Base-by-base conservation (phyloP, 2,329 filamentous ascomycete species). In the Colletotrichum filicis region DNA sequence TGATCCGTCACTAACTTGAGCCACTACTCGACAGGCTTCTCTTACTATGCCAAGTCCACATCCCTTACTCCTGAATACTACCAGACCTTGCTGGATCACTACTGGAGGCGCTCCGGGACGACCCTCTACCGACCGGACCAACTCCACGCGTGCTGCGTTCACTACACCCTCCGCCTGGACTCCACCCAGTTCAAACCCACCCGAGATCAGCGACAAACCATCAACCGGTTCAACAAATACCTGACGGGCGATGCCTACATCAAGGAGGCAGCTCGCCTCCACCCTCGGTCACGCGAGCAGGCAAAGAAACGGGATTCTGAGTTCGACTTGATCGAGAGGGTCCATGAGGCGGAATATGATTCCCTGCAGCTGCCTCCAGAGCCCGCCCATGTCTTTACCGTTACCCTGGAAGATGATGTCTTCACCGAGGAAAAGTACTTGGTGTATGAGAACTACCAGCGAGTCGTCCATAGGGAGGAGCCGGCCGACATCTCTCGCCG, bases 141-240 rank as follows among this genome's bases (percentile, higher is more conserved):
- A 78, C 88, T 89, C 71, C 87, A 91, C 69, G 94, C 95, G 74
- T 99, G 97, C 79, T 99, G 97, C 81, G 95, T 95, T 57, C 95
- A 98, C 79, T 98, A 96, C 81, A 95, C 93, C 1, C 92, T 97
- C 66, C 91, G 93, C 59, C 86, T 95, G 24, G 92, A 94, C 77
- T 90, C 91, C 28, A 81, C 85, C 59, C 83, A 87, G 52, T 94
- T 93, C 82, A 91, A 89, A 76, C 86, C 93, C 6, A 88, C 90
- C 32, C 91, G 90, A 80, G 92, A 94, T 77, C 94, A 97, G 78
- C 87, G 94, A 49, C 92, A 95, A 79, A 87, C 92, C 1, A 82
- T 95, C 76, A 95, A 96, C 81, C 89, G 92, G 56, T 96, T 95
- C 87, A 94, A 94, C 79, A 90, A 86, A 74, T 89, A 89, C 81